phyloP scores from a whole-genome alignment of 2,329 filamentous ascomycete genomes.

The Orbilia blumenaviensis region DNA sequence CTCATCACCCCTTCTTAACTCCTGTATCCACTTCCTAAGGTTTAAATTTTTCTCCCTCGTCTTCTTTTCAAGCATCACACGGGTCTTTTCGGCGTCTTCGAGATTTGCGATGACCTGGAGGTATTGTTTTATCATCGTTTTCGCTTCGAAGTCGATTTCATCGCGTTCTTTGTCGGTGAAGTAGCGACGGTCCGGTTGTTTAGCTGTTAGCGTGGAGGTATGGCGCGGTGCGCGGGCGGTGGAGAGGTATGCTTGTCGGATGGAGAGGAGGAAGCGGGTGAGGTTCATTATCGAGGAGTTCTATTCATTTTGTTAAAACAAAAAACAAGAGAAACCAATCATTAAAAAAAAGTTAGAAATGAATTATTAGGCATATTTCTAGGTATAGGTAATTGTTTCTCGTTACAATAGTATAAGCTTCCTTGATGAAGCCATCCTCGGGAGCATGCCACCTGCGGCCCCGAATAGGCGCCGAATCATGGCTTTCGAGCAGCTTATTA shows the following conservation, averaged over 20 bases:
- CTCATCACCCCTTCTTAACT: slow-evolving; percentile 72
- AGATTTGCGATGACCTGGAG: slow-evolving; percentile 82
- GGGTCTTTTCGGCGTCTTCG: slow-evolving; percentile 81
- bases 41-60: slow-evolving; percentile 76
- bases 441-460: slow-evolving; percentile 60
- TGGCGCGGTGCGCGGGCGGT: slow-evolving; percentile 73
- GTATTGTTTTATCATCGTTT: slow-evolving; percentile 83
- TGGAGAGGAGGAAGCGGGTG: slow-evolving; percentile 78
- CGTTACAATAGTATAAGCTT: slow-evolving; percentile 91
- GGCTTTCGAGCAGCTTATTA: slow-evolving; percentile 46
- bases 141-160: slow-evolving; percentile 85
- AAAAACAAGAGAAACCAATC: too few relatives aligned
- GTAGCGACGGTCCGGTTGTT: slow-evolving; percentile 65
- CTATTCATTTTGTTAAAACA: slow-evolving; percentile 64
- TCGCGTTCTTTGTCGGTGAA: slow-evolving; percentile 85
- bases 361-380: neutral
- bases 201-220: slow-evolving; percentile 64
- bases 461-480: slow-evolving; percentile 49
- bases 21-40: slow-evolving; percentile 69
- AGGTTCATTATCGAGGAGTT: slow-evolving; percentile 85
- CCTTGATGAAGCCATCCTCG: slow-evolving; percentile 86
- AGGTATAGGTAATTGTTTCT: too few relatives aligned
- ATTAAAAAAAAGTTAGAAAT: neutral
- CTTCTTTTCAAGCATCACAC: slow-evolving; percentile 76
- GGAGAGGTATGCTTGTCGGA: slow-evolving; percentile 90